phyloP scores from a whole-genome alignment of 192 early-diverging fungal genomes.

The Mortierella claussenii region DNA sequence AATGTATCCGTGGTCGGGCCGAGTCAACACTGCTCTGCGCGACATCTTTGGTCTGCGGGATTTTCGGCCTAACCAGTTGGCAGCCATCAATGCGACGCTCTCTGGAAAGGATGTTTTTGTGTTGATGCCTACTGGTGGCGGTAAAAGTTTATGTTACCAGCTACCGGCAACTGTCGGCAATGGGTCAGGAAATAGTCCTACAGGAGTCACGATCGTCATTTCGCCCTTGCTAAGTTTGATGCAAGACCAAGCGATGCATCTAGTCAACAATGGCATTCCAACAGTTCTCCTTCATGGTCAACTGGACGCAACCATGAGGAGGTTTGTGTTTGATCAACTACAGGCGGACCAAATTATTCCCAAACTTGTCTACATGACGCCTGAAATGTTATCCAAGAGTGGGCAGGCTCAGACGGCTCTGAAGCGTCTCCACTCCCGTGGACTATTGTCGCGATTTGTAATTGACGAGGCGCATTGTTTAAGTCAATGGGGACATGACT shows the following conservation, averaged over 20 bases:
- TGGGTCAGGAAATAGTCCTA: constrained; percentile 58
- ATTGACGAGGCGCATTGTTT: constrained; percentile 98
- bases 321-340: constrained; percentile 70
- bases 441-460: constrained; percentile 85
- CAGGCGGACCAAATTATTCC: constrained; percentile 54
- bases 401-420: constrained; percentile 65
- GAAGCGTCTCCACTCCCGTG: constrained; percentile 64
- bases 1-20: constrained; percentile 73
- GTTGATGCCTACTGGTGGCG: constrained; percentile 97
- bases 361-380: constrained; percentile 89
- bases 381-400: constrained; percentile 83
- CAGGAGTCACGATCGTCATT: constrained; percentile 88
- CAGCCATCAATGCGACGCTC: constrained; percentile 89
- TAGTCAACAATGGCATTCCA: constrained; percentile 72
- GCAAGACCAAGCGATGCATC: constrained; percentile 89
- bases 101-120: constrained; percentile 90
- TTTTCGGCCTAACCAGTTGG: constrained; percentile 89
- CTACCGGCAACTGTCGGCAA: constrained; percentile 78
- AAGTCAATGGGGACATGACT: constrained; percentile 98
- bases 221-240: constrained; percentile 95
- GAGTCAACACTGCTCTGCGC: constrained; percentile 74
- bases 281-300: constrained; percentile 73
- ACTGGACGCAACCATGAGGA: constrained; percentile 57
- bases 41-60: constrained; percentile 75
- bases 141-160: constrained; percentile 95